Conservation (phyloP, 2,329 filamentous ascomycete species). For the Penicillium hordei region DNA sequence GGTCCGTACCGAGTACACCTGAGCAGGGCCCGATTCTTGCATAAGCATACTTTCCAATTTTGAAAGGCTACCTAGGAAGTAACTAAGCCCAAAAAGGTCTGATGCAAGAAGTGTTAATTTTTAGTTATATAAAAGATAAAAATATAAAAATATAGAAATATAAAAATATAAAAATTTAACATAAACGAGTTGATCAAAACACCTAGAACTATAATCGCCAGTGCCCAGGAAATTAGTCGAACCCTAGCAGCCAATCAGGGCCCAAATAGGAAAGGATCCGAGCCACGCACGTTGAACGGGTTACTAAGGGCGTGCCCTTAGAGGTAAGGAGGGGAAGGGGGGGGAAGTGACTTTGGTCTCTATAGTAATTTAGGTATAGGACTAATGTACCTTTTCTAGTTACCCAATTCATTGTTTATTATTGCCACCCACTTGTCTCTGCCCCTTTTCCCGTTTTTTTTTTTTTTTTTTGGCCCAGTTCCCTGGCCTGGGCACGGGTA, state of each 20-base stretch:
- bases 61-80: too few species aligned
- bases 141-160: too few species aligned
- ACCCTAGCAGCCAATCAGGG: neutral
- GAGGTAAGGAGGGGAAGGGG: neutral
- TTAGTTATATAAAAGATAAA: too few species aligned
- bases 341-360: neutral
- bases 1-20: too few species aligned
- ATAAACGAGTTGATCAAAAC: neutral
- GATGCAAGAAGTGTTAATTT: too few species aligned
- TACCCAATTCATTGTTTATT: neutral
- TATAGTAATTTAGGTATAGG: neutral
- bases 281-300: neutral
- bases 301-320: slow-evolving; percentile 2
- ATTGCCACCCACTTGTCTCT: slow-evolving; percentile 6
- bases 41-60: too few species aligned
- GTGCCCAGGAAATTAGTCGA: slow-evolving; percentile 1
- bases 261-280: slow-evolving; percentile 6
- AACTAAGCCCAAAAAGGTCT: too few species aligned
- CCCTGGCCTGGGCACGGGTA: too few species aligned
- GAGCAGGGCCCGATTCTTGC: too few species aligned
- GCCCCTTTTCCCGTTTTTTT: slow-evolving; percentile 9
- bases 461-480: too few species aligned
- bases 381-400: neutral
- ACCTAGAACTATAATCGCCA: slow-evolving; percentile 5
- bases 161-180: too few species aligned